Evolutionary conservation across 1,284 basidiomycete genomes (phyloP).

Genomic region (Taiwanofungus camphoratus): DNA sequence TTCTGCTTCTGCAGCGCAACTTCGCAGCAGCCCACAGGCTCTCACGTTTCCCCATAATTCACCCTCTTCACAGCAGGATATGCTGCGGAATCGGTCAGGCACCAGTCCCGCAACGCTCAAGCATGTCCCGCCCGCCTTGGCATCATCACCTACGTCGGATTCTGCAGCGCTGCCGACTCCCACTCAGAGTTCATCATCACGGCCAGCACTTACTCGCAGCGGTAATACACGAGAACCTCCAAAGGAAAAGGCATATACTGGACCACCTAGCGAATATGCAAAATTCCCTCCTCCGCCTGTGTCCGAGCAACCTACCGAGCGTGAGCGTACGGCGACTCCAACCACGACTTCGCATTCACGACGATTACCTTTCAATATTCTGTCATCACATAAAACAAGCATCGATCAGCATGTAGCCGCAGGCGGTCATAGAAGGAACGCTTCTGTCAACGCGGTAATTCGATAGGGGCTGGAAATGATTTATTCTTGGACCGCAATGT

Average conservation of each 20-base stretch:
- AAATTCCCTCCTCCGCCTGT: conserved; percentile 61
- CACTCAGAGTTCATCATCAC: conserved; percentile 20
- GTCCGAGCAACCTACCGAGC: conserved; percentile 22
- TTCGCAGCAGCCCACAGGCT: conserved; percentile 43
- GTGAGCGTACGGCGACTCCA: conserved; percentile 36
- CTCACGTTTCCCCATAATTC: conserved; percentile 28
- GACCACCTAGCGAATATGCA: conserved; percentile 64
- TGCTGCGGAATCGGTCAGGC: conserved; percentile 55
- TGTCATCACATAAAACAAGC: conserved; percentile 37
- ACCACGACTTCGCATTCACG: conserved; percentile 45
- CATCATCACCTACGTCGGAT: conserved; percentile 27
- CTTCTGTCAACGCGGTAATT: conserved; percentile 53
- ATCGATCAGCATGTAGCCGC: conserved; percentile 37
- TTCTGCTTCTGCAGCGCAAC: conserved; percentile 70
- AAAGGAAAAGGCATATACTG: conserved; percentile 46
- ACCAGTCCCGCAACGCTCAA: conserved; percentile 50
- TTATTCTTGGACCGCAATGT: not conserved
- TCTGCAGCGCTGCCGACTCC: conserved; percentile 20
- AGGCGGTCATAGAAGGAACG: conserved; percentile 49
- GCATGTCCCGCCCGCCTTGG: conserved; percentile 28
- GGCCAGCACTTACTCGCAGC: conserved; percentile 17
- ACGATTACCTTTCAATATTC: conserved; percentile 60
- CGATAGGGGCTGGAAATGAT: conserved; percentile 15
- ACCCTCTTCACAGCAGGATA: conserved; percentile 36
- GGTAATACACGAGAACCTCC: conserved; percentile 12